These are phyloP conservation scores for Alternaria ethzedia DNA, from an alignment of 2,329 filamentous ascomycete species.

Conservation along the genomic window DNA sequence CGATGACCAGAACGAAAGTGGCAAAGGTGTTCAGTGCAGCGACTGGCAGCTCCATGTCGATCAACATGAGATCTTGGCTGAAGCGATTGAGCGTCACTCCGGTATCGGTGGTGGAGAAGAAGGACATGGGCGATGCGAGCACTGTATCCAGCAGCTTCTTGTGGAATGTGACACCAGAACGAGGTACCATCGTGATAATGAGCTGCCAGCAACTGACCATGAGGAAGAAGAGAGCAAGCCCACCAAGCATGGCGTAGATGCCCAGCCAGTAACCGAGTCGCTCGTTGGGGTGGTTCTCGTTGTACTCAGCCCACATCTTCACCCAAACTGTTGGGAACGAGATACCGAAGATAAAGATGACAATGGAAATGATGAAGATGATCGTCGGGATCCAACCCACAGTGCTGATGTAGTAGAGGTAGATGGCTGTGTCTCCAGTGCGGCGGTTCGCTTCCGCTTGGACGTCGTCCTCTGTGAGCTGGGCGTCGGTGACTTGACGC, in stretches of 20 bases:
- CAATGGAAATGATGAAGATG: constrained; percentile 40
- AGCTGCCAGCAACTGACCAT: constrained; percentile 51
- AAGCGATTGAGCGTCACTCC: constrained; percentile 57
- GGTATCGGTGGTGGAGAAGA: constrained; percentile 54
- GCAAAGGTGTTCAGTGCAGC: constrained; percentile 43
- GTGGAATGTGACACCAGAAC: constrained; percentile 59
- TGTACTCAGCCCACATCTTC: constrained; percentile 57
- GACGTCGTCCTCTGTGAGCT: constrained; percentile 39
- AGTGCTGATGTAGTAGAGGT: constrained; percentile 41
- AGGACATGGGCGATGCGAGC: constrained; percentile 52
- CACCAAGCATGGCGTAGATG: constrained; percentile 41
- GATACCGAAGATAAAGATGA: constrained; percentile 44
- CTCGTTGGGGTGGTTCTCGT: constrained; percentile 47
- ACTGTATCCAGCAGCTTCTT: constrained; percentile 56
- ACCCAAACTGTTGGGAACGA: constrained; percentile 54
- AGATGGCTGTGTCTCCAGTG: constrained; percentile 43
- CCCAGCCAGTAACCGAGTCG: constrained; percentile 43
- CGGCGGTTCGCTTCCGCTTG: constrained; percentile 40
- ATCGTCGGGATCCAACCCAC: constrained; percentile 39
- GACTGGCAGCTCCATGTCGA: constrained; percentile 53
- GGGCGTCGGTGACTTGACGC: constrained; percentile 16
- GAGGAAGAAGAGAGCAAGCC: constrained; percentile 34
- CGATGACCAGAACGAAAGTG: constrained; percentile 43
- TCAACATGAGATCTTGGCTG: constrained; percentile 56
- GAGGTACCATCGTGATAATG: constrained; percentile 61